These are phyloP conservation scores for Neonectria neomacrospora DNA, from an alignment of 2,329 filamentous ascomycete genomes.

Conservation along the genomic window DNA sequence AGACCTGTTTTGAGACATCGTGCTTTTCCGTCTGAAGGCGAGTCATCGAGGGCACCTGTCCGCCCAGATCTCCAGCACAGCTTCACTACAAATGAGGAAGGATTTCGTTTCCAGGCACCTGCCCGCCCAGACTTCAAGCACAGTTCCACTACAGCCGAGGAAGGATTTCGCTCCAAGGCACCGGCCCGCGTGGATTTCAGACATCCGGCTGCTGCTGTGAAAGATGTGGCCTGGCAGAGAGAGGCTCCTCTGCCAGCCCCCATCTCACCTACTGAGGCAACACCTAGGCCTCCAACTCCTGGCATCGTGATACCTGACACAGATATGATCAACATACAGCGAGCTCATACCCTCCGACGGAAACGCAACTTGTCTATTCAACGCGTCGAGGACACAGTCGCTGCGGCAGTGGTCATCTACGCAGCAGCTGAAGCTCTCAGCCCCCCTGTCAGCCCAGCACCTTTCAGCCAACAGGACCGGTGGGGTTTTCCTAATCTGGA, in stretches of 20 bases:
- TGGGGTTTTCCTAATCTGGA: constrained; percentile 43
- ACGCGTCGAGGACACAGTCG: constrained; percentile 63
- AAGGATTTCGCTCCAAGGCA: constrained; percentile 17
- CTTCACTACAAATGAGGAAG: neutral
- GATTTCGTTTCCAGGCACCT: constrained; percentile 21
- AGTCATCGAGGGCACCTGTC: constrained; percentile 26
- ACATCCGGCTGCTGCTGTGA: constrained; percentile 24
- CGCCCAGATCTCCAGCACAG: constrained; percentile 14
- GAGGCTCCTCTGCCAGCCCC: constrained; percentile 31
- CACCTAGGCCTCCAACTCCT: constrained; percentile 55
- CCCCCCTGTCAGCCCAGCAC: constrained; percentile 51
- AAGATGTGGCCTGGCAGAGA: constrained; percentile 28
- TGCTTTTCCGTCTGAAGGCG: constrained; percentile 33
- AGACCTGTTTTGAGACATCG: constrained; percentile 23
- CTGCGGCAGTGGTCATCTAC: constrained; percentile 65
- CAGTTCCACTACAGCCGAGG: neutral
- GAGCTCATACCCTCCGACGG: constrained; percentile 57
- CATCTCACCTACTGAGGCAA: constrained; percentile 21
- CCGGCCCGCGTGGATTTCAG: constrained; percentile 31
- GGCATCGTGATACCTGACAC: constrained; percentile 58
- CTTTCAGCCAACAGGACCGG: constrained; percentile 40
- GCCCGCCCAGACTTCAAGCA: constrained; percentile 8
- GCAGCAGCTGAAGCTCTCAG: constrained; percentile 62
- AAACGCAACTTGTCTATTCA: constrained; percentile 58
- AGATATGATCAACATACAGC: constrained; percentile 52